Conservation (phyloP, 306 rosid genomes). For the Pyrus bretschneideri region DNA sequence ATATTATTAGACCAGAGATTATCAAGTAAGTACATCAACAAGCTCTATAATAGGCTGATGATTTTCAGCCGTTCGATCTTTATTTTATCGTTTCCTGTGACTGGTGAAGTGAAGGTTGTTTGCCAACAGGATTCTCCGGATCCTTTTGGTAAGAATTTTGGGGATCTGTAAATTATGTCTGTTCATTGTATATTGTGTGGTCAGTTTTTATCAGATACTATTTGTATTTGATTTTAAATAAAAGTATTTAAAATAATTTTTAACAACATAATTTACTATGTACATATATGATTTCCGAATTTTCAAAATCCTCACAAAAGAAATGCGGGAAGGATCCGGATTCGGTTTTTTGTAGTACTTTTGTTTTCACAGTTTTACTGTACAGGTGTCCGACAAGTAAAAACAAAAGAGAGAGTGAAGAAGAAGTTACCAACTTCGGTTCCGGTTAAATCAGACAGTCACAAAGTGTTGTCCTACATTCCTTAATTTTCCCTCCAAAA, state of each 20-base stretch:
- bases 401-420: background rate
- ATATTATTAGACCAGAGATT: no score
- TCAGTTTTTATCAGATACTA: rapidly evolving
- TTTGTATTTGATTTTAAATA: no score
- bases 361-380: no score
- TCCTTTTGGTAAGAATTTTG: no score
- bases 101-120: background rate
- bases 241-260: no score
- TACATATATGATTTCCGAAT: no score
- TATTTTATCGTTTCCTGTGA: background rate
- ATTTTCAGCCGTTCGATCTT: background rate
- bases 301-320: rapidly evolving
- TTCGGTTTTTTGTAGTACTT: no score
- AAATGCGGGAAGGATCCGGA: no score
- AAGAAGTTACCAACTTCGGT: background rate
- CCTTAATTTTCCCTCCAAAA: slow-evolving; percentile 24
- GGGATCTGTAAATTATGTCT: rapidly evolving
- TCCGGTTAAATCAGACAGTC: background rate
- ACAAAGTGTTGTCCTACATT: background rate
- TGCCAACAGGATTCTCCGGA: no score
- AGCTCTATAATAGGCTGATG: background rate
- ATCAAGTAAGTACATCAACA: no score
- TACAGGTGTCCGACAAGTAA: background rate
- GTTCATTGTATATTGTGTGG: rapidly evolving
- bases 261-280: rapidly evolving